Conservation (phyloP, 768 basidiomycete species). For the Pluteus cervinus region DNA sequence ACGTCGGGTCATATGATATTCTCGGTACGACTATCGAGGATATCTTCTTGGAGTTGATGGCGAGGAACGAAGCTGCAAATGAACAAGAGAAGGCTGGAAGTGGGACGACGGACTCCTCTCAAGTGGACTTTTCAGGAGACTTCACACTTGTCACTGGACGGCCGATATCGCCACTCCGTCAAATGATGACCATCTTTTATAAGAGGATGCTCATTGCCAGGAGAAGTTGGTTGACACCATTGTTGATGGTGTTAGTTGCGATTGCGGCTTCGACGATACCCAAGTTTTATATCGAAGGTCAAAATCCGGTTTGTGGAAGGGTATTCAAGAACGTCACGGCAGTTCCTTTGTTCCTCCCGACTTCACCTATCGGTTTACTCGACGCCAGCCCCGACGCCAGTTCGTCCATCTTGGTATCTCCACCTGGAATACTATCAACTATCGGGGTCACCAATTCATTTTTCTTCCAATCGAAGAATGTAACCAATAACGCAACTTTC, state of each 20-base stretch:
- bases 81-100: constrained; percentile 13
- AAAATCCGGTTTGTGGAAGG: constrained; percentile 44
- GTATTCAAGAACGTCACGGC: constrained; percentile 27
- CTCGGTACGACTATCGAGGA: constrained; percentile 76
- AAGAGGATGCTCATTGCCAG: constrained; percentile 62
- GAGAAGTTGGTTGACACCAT: constrained; percentile 63
- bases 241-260: constrained; percentile 46
- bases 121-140: constrained; percentile 24
- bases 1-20: constrained; percentile 55
- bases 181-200: constrained; percentile 68
- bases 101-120: constrained; percentile 12
- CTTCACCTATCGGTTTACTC: constrained; percentile 31
- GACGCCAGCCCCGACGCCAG: constrained; percentile 21
- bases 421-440: constrained; percentile 42
- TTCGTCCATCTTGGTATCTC: constrained; percentile 41
- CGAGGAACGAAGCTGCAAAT: constrained; percentile 25
- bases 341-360: constrained; percentile 51
- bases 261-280: constrained; percentile 65
- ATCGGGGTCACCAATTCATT: constrained; percentile 37
- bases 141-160: constrained; percentile 51
- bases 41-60: constrained; percentile 73
- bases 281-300: constrained; percentile 52
- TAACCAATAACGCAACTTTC: constrained; percentile 58
- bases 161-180: constrained; percentile 48
- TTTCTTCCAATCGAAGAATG: constrained; percentile 30